Evolutionary conservation across 2,329 filamentous ascomycete genomes (phyloP).

Genomic region (Colletotrichum zoysiae): DNA sequence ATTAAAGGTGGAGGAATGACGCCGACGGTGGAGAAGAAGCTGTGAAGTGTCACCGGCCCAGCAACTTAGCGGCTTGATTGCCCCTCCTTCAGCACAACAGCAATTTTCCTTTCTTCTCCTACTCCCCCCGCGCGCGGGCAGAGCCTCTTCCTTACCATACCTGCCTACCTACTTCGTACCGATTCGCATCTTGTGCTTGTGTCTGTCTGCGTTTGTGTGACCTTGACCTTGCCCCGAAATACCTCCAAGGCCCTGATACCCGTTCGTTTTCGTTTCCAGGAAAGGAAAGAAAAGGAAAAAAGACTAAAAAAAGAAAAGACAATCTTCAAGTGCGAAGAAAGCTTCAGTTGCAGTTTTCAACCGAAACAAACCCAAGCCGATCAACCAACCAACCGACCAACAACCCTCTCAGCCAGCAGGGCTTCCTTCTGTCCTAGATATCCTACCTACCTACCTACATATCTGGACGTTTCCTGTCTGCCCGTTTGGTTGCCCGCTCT

Average conservation of each 20-base stretch:
- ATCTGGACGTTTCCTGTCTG: constrained; percentile 19
- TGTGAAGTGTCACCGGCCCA: constrained; percentile 32
- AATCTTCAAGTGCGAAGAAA: not conserved
- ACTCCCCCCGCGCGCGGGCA: not conserved
- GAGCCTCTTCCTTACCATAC: not conserved
- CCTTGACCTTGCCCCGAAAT: constrained; percentile 1
- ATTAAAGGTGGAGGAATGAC: constrained; percentile 39
- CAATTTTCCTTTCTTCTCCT: constrained; percentile 17
- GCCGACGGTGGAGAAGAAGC: constrained; percentile 33
- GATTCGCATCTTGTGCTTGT: not conserved
- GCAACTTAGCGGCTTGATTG: constrained; percentile 9
- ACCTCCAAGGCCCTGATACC: constrained; percentile 7
- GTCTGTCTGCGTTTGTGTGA: not conserved
- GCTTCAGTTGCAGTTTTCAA: constrained; percentile 2
- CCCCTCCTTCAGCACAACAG: constrained; percentile 22
- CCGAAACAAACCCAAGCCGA: not conserved
- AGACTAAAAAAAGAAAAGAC: not conserved
- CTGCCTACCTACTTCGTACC: no score
- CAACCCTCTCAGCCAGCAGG: not conserved
- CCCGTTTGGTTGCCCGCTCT: not conserved
- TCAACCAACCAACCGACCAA: not conserved
- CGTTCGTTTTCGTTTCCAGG: not conserved
- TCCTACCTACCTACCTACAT: constrained; percentile 4
- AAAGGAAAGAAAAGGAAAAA: not conserved
- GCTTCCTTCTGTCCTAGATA: not conserved